Conservation (phyloP, 805 yeast species). For the Kluyveromyces aestuarii region DNA sequence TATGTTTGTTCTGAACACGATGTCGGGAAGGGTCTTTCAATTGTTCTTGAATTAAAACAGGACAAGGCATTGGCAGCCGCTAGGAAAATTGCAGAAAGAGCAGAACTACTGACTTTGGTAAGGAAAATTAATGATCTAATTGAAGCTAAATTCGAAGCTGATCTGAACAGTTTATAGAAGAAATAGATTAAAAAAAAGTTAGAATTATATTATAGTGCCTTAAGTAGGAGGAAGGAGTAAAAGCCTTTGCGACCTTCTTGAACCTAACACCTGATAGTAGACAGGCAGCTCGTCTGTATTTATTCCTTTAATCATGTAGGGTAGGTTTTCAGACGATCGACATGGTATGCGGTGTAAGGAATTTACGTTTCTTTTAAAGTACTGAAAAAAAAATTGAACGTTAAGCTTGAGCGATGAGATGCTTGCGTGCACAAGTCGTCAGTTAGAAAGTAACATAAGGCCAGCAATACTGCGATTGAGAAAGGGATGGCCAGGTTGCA, state of each 20-base stretch:
- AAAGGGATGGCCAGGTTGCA: constrained; percentile 2
- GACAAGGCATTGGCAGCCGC: constrained; percentile 83
- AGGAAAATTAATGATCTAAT: constrained; percentile 45
- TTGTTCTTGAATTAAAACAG: constrained; percentile 60
- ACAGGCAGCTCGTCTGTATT: background rate
- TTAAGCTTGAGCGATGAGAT: constrained; percentile 24
- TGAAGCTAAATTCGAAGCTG: constrained; percentile 32
- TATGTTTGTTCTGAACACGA: constrained; percentile 61
- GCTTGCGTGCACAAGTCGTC: background rate
- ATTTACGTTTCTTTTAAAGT: background rate
- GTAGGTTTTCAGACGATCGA: background rate
- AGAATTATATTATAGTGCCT: background rate
- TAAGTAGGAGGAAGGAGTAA: background rate
- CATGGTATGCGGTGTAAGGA: background rate
- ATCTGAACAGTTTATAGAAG: constrained; percentile 12
- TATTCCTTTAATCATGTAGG: background rate
- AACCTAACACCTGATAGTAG: too few relatives aligned
- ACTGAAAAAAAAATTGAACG: constrained; percentile 31
- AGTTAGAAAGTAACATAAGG: background rate
- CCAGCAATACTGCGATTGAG: background rate
- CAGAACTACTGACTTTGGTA: constrained; percentile 43
- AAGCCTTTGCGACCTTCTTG: background rate
- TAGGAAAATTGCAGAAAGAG: constrained; percentile 69
- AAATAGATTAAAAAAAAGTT: background rate
- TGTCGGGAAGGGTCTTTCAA: constrained; percentile 54